Evolutionary conservation across 306 rosid species (phyloP).

Genomic region (Hippophae gyantsensis): DNA sequence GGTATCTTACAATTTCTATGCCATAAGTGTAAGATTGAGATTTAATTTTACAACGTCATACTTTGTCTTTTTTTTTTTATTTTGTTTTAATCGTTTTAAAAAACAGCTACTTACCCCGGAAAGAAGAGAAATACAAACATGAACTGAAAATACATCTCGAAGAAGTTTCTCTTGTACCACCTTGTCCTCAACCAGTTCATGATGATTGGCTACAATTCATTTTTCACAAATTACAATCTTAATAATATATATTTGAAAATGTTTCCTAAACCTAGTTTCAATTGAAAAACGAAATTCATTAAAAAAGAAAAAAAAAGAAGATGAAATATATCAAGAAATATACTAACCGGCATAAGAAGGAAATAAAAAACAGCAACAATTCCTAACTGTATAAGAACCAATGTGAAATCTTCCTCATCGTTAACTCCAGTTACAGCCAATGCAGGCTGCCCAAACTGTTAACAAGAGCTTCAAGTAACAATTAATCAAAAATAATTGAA

Average conservation of each 20-base stretch:
- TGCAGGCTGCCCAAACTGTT: constrained; percentile 61
- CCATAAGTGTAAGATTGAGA: too few species aligned
- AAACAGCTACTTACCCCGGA: constrained; percentile 49
- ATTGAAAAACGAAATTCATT: not conserved
- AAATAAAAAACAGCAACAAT: constrained; percentile 57
- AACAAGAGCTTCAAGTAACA: constrained; percentile 1
- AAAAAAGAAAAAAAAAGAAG: not conserved
- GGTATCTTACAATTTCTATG: too few species aligned
- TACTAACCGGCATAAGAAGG: constrained; percentile 58
- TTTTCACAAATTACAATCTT: not conserved
- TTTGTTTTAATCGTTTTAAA: too few species aligned
- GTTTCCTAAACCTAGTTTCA: not conserved
- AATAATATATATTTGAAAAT: constrained; percentile 1
- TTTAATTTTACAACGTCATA: too few species aligned
- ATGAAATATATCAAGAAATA: not conserved
- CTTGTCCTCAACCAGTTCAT: constrained; percentile 85
- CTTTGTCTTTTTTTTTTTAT: too few species aligned
- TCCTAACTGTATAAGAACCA: constrained; percentile 48
- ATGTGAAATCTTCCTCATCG: constrained; percentile 35
- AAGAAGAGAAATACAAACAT: constrained; percentile 91
- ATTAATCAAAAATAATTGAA: not conserved
- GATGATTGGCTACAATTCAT: constrained; percentile 60
- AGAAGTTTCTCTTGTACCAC: constrained; percentile 67
- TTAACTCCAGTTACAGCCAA: constrained; percentile 71
- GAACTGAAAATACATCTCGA: constrained; percentile 78